Evolutionary conservation across 2,329 filamentous ascomycete species (phyloP), one percentile per base, ranked within the genome.

Genomic region (Monosporascus sp.): DNA sequence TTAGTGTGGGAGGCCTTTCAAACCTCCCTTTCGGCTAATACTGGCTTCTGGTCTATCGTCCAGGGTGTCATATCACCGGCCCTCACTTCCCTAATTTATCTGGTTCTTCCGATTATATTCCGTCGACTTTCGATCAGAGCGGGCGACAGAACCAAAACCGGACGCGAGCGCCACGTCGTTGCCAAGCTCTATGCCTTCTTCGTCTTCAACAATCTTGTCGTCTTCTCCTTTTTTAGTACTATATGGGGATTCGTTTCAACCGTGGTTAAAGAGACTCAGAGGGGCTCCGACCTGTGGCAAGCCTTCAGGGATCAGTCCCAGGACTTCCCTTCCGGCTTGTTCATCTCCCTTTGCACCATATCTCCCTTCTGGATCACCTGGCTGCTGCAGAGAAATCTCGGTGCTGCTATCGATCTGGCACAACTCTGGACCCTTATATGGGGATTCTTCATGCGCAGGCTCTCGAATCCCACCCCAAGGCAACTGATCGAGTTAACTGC

Each of bases 361-460:
- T 95, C 92, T 1, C 83, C 88, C 0, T 99, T 96, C 70, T 99
- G 93, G 93, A 84, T 97, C 18, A 92, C 89, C 1, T 97, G 91
- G 80, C 79, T 97, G 18, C 74, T 99, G 51, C 93, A 97, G 74
- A 86, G 94, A 45, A 96, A 97, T 64, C 78, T 97, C 5, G 93
- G 93, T 66, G 91, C 93, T 1, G 89, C 93, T n/a, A 84, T 96
- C 49, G 94, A 99, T 70, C 75, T 99, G n/a, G 85, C 89, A 3
- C 94, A 99, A 68, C 72, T 96, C 6, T 89, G 91, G 76, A 89
- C 86, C 9, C 75, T 99, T 50, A 76, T 88, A n/a, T 89, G 86
- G 78, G 87, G 89, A 56, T 96, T 90, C 65, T 88, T 94, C 68
- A 82, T 86, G 56, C 86, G 90, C 66, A 93, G 86, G 51, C 94